Percentiles rank a stretch among this genome's conserved stretches.
Evolutionary conservation across 2,329 filamentous ascomycete species (phyloP).

Genomic region (Pyrenophora graminea): DNA sequence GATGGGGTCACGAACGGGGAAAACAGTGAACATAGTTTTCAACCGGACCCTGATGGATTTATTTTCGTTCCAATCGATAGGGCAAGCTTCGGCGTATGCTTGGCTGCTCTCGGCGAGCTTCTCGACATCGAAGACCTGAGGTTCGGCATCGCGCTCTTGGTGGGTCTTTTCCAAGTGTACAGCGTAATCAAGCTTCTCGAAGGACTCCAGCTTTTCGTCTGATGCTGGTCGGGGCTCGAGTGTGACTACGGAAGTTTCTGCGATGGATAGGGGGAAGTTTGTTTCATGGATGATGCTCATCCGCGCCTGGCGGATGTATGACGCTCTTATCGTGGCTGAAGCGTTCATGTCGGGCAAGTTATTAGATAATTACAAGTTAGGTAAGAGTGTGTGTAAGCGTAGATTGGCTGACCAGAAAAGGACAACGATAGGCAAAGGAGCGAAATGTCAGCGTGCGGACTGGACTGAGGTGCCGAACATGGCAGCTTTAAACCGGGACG

Average conservation of each 20-base stretch:
- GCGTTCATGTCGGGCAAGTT: slow-evolving; percentile 29
- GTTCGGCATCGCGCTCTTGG: slow-evolving; percentile 16
- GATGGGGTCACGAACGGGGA: slow-evolving; percentile 35
- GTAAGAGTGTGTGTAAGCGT: slow-evolving; percentile 13
- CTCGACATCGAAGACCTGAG: slow-evolving; percentile 5
- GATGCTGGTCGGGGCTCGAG: slow-evolving; percentile 24
- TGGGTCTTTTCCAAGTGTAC: slow-evolving; percentile 29
- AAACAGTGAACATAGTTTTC: slow-evolving; percentile 25
- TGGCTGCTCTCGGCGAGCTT: background rate
- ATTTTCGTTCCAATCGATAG: slow-evolving; percentile 4
- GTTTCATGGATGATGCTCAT: slow-evolving; percentile 22
- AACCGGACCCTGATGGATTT: slow-evolving; percentile 7
- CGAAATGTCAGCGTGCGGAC: background rate
- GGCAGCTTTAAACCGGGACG: slow-evolving; percentile 2
- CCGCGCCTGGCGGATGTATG: slow-evolving; percentile 31
- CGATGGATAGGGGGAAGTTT: background rate
- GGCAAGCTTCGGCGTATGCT: slow-evolving; percentile 1
- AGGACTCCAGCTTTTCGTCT: slow-evolving; percentile 22
- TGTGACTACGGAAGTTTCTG: background rate
- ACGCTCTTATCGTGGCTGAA: slow-evolving; percentile 34
- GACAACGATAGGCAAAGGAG: background rate
- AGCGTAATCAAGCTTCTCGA: slow-evolving; percentile 26
- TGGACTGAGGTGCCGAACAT: background rate
- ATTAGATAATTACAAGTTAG: slow-evolving; percentile 12
- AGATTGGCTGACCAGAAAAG: background rate